Conservation (phyloP, 2,329 filamentous ascomycete species). For the Sclerotinia sclerotiorum region DNA sequence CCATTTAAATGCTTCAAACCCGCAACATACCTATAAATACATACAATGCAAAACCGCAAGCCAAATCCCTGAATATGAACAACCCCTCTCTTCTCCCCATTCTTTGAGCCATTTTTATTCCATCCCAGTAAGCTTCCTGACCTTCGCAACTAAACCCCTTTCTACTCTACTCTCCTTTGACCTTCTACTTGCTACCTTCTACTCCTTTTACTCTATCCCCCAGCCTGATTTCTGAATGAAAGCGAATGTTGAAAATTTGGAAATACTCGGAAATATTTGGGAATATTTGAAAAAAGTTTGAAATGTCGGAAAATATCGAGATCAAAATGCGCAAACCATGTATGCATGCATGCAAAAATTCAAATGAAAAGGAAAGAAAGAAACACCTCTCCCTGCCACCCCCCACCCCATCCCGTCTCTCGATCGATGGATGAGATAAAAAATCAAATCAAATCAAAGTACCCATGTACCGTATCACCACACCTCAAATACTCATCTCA, state of each 20-base stretch:
- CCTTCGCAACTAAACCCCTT: neutral
- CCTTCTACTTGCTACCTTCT: neutral
- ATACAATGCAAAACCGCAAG: constrained; percentile 10
- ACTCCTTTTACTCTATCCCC: neutral
- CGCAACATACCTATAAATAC: constrained; percentile 22
- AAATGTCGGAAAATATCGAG: neutral
- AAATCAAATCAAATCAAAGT: too few relatives aligned
- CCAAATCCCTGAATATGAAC: constrained; percentile 8
- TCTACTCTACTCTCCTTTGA: neutral
- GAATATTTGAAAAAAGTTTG: neutral
- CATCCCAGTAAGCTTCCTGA: neutral
- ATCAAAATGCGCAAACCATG: neutral
- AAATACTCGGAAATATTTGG: too few relatives aligned
- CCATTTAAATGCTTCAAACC: constrained; percentile 14
- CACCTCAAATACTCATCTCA: neutral
- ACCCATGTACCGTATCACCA: too few relatives aligned
- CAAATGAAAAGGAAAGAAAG: neutral
- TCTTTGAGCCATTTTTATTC: neutral
- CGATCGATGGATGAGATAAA: too few relatives aligned
- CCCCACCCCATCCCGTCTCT: too few relatives aligned
- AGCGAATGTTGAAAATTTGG: neutral
- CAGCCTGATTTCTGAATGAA: neutral
- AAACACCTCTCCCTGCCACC: neutral
- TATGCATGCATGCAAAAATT: constrained; percentile 9
- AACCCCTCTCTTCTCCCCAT: neutral